Evolutionary conservation across 1,284 basidiomycete genomes (phyloP), one percentile per base, ranked within the genome.

Genomic region (Filobasidium uniguttulatum): DNA sequence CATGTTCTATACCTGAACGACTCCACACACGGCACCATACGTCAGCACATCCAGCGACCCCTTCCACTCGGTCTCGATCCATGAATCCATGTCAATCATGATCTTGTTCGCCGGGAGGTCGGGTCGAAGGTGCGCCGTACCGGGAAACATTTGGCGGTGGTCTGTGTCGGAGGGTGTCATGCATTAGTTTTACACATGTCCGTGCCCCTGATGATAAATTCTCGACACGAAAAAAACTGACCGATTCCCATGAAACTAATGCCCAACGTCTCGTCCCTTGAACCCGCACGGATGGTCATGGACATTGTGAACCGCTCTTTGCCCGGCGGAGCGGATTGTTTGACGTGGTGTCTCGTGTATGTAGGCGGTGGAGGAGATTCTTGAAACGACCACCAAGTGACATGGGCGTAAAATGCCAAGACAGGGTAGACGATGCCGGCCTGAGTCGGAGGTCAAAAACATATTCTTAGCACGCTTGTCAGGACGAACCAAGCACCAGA

Each of bases 351-450:
- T 6, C 88, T 75, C n/a, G 77, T 77, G 58, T 77, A 73, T 54
- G 81, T 78, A 41, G 77, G 67, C 0, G 87, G 85, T n/a, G n/a
- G n/a, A 0, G 85, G 83, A 50, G 77, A 75, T 55, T 81, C 72
- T 60, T 86, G 83, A 34, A 89, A 73, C 28, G 77, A 82, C 93
- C 93, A 97, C 49, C 77, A 71, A 15, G 91, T 66, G 6, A 98
- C 85, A 55, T 94, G 83, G 0, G 88, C 91, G 49, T 91, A 83
- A 60, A 98, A 97, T 0, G 88, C 85, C 48, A 98, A 77, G 1
- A 86, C 88, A 77, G 62, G 50, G 55, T 48, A 63, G 10, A 65
- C 62, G 10, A 67, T 50, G 35, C 50, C 58, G 23, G 56, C 57
- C 64, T 62, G 53, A n/a, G n/a, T n/a, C 14, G 8, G 14, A 46